Evolutionary conservation across 495 filamentous ascomycete species (phyloP).

Genomic region (Trichoderma gamsii): DNA sequence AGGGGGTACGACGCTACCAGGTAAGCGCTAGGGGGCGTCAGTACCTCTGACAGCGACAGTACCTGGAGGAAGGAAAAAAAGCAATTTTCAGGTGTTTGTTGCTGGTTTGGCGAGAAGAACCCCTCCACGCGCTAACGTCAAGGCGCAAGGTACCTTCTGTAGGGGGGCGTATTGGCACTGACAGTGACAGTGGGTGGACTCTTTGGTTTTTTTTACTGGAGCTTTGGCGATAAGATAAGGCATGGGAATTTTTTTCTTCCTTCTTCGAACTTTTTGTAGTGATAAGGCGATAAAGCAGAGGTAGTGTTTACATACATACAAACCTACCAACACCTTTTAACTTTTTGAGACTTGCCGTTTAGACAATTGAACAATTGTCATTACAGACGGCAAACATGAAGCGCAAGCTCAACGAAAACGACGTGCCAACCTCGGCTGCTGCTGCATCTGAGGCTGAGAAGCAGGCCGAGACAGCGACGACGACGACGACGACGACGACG

Average conservation of each 20-base stretch:
- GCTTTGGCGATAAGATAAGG: slow-evolving; percentile 7
- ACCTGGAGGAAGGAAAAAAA: too few relatives aligned
- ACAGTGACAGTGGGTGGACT: too few relatives aligned
- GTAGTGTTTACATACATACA: background rate
- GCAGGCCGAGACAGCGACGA: slow-evolving; percentile 17
- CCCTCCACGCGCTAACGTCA: too few relatives aligned
- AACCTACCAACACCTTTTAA: background rate
- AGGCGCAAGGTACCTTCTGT: too few relatives aligned
- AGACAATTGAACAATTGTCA: background rate
- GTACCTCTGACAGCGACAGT: background rate
- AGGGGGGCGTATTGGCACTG: too few relatives aligned
- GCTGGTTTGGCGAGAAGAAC: too few relatives aligned
- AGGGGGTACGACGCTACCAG: background rate
- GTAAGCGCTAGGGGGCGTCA: background rate
- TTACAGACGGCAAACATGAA: slow-evolving; percentile 36
- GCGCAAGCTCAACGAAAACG: slow-evolving; percentile 49
- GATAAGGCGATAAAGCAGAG: background rate
- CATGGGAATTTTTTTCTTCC: background rate
- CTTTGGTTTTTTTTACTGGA: background rate
- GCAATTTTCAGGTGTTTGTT: too few relatives aligned
- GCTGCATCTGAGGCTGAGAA: background rate
- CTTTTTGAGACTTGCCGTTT: background rate
- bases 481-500: slow-evolving; percentile 7
- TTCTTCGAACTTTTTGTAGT: background rate
- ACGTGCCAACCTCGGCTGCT: slow-evolving; percentile 34